Base-by-base conservation (phyloP, 2,329 filamentous ascomycete species). In the Neofusicoccum sp. region DNA sequence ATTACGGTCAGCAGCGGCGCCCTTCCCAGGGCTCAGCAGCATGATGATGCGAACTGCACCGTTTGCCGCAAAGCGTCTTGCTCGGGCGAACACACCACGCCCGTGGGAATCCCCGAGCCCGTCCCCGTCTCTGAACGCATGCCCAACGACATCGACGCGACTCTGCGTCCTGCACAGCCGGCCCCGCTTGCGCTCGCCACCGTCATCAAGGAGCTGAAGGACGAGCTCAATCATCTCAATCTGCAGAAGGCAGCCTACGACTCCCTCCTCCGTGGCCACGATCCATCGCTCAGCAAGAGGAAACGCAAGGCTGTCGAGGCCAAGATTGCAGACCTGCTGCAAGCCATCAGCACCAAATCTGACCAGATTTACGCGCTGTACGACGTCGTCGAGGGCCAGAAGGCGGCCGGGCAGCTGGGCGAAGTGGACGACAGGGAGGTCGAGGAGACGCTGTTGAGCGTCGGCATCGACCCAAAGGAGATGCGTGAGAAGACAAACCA, bases 331-430 rank as follows among this genome's bases (percentile, higher is more conserved):
- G 79, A 79, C 28, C 71, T 92, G 22, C 79, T 89, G 45, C 82
- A 83, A 65, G 83, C 85, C 59, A 85, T 92, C 29, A 89, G 93
- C 70, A 83, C 84, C 70, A 92, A 93, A 76, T 87, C 87, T 31
- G 89, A 91, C 65, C 90, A 93, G 74, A 88, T 96, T 45, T 96
- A 96, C 77, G 85, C 86, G 45, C 81, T 96, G 12, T 91, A 93
- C 69, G 92, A 96, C 73, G 91, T 95, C 1, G 81, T 95, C 0
- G 91, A 94, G 75, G 91, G 89, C 5, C 90, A 93, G 73, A 91
- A 90, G 78, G 81, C 81, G 37, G 82, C 83, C 2, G 87, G 87
- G 0, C 86, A 70, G 81, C 84, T 66, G 88, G 90, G 83, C 84
- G 83, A 86, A 22, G 84, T 87, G 69, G 79, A 89, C 47, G 76